Evolutionary conservation across 192 early-diverging fungal species (phyloP).

Genomic region (Coemansia sp.): DNA sequence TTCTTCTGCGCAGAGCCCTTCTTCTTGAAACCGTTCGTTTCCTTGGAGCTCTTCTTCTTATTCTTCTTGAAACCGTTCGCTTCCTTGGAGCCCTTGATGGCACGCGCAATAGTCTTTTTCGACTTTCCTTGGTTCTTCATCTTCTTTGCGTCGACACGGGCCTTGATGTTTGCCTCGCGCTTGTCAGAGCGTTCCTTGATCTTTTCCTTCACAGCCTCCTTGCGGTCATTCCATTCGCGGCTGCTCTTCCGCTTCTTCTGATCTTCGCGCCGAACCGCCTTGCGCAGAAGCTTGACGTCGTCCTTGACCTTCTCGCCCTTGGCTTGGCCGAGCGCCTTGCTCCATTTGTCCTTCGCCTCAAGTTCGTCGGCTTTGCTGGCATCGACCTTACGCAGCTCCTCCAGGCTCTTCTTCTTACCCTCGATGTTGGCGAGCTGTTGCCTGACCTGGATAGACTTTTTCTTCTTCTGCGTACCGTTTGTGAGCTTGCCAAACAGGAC

Average conservation of each 20-base stretch:
- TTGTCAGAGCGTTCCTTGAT: conserved; percentile 74
- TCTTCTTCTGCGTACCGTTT: conserved; percentile 47
- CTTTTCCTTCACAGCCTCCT: conserved; percentile 63
- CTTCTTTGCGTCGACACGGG: conserved; percentile 77
- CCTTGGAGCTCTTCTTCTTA: conserved; percentile 12
- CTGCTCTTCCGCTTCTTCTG: conserved; percentile 83
- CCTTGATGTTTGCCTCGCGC: conserved; percentile 85
- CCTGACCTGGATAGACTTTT: conserved; percentile 54
- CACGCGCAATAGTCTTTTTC: conserved; percentile 62
- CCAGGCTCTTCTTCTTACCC: conserved; percentile 75
- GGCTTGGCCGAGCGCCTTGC: conserved; percentile 76
- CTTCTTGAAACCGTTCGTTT: conserved; percentile 4
- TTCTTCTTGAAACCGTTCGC: conserved; percentile 7
- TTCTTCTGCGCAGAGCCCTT: conserved; percentile 18
- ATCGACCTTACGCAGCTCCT: conserved; percentile 64
- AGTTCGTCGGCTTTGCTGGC: conserved; percentile 68
- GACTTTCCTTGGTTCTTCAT: conserved; percentile 68
- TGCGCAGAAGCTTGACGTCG: conserved; percentile 86
- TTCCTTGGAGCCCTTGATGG: conserved; percentile 24
- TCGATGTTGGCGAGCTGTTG: conserved; percentile 69
- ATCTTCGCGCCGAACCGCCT: conserved; percentile 85
- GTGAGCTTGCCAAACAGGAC: conserved; percentile 51
- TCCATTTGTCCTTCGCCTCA: conserved; percentile 81
- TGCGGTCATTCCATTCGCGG: conserved; percentile 81
- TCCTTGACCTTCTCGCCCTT: conserved; percentile 93